Conservation (phyloP, 2,329 filamentous ascomycete species). For the Fusarium torulosum region DNA sequence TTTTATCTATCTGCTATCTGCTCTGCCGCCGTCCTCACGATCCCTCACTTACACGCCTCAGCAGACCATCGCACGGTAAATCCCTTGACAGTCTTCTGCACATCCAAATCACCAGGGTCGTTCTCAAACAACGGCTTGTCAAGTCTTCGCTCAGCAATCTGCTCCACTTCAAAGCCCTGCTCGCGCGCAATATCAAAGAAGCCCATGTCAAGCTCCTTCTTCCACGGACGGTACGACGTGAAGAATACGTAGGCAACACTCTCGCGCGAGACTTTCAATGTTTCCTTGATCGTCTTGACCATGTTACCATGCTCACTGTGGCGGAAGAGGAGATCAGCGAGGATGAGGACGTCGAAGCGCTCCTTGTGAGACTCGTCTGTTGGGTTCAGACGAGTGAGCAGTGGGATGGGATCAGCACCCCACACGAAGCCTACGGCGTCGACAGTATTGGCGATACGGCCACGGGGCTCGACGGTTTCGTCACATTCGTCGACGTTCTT, state of each 20-base stretch:
- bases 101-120: constrained; percentile 84
- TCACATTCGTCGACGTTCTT: constrained; percentile 76
- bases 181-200: constrained; percentile 85
- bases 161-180: constrained; percentile 80
- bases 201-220: constrained; percentile 80
- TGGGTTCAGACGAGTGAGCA: constrained; percentile 70
- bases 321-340: constrained; percentile 92
- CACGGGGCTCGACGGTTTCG: constrained; percentile 51
- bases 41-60: constrained; percentile 43
- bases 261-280: constrained; percentile 67
- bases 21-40: background rate
- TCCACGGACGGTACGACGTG: constrained; percentile 92
- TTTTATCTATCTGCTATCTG: constrained; percentile 20
- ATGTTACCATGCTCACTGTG: constrained; percentile 88
- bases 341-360: constrained; percentile 83
- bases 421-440: constrained; percentile 83
- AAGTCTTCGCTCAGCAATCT: constrained; percentile 84
- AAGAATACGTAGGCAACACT: constrained; percentile 89
- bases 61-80: constrained; percentile 78
- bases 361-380: constrained; percentile 32
- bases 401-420: constrained; percentile 73
- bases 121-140: constrained; percentile 90
- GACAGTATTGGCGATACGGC: constrained; percentile 55
- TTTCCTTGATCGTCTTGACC: constrained; percentile 76
- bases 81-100: constrained; percentile 85